These are phyloP conservation scores for Colletotrichum falcatum DNA, from an alignment of 2,329 filamentous ascomycete species.

Conservation along the genomic window DNA sequence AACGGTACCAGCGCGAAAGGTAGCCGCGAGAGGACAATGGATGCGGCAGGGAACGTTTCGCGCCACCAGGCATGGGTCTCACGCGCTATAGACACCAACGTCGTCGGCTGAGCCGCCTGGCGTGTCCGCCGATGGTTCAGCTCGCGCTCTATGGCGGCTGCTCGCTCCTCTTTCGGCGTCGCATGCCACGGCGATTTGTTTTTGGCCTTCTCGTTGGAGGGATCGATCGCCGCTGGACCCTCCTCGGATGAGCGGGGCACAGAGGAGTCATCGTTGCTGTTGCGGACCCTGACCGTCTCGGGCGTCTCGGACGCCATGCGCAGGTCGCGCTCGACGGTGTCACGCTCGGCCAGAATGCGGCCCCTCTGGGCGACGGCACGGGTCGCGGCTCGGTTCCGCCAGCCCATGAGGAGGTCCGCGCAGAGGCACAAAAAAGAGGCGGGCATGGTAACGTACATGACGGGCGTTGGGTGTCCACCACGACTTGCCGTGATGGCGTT, in stretches of 20 bases:
- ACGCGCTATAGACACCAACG: conserved; percentile 62
- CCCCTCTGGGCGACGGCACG: neutral
- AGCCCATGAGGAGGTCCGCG: neutral
- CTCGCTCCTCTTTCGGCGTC: neutral
- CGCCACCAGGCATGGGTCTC: conserved; percentile 67
- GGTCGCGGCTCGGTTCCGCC: neutral
- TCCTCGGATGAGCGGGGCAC: neutral
- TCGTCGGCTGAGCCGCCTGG: conserved; percentile 47
- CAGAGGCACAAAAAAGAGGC: neutral
- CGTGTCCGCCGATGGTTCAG: neutral
- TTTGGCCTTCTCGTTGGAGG: neutral
- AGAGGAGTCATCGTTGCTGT: neutral
- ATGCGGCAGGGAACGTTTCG: conserved; percentile 78
- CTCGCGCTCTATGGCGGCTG: neutral
- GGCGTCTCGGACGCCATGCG: neutral
- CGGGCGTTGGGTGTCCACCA: neutral
- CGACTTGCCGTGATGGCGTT: neutral
- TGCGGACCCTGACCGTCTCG: no score
- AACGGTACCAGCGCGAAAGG: conserved; percentile 78
- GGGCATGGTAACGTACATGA: neutral
- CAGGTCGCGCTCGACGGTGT: neutral
- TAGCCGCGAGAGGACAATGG: conserved; percentile 73
- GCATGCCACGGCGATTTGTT: neutral
- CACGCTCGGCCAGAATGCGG: neutral
- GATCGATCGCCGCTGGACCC: neutral